Conservation (phyloP, 345 rosid species). For the Populus deltoides region DNA sequence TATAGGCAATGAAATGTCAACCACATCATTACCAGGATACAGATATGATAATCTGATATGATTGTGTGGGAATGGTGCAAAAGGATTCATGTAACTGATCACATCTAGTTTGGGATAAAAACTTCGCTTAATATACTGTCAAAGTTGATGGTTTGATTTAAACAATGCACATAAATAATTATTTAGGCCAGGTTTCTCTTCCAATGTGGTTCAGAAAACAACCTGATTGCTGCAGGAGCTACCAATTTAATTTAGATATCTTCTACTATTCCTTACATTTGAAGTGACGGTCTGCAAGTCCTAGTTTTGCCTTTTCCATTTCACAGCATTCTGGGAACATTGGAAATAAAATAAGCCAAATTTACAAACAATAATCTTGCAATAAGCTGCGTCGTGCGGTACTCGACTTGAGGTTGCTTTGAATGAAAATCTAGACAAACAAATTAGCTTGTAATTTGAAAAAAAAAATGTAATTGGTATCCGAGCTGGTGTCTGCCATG, state of each 20-base stretch:
- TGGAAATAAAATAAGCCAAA: background rate
- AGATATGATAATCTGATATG: background rate
- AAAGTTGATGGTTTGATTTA: background rate
- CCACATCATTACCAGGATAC: background rate
- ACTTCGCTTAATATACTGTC: background rate
- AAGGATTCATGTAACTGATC: background rate
- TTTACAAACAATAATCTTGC: background rate
- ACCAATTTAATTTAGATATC: background rate
- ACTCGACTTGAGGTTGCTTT: background rate
- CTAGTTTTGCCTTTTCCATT: background rate
- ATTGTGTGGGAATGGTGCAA: background rate
- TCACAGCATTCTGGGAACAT: background rate
- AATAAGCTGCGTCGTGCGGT: background rate
- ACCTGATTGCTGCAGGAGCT: background rate
- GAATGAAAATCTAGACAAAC: background rate
- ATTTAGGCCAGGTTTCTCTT: too few relatives aligned
- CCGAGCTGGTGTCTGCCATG: background rate
- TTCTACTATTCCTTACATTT: background rate
- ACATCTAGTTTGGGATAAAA: background rate
- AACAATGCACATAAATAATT: background rate
- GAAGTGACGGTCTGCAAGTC: background rate
- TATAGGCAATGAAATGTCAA: background rate
- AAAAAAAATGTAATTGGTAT: background rate
- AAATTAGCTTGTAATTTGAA: background rate
- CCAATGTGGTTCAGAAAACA: background rate